A percentile compares a stretch with the other conserved stretches of the same genome.
Evolutionary conservation across 2,329 filamentous ascomycete genomes (phyloP).

Genomic region (Colletotrichum tanaceti): DNA sequence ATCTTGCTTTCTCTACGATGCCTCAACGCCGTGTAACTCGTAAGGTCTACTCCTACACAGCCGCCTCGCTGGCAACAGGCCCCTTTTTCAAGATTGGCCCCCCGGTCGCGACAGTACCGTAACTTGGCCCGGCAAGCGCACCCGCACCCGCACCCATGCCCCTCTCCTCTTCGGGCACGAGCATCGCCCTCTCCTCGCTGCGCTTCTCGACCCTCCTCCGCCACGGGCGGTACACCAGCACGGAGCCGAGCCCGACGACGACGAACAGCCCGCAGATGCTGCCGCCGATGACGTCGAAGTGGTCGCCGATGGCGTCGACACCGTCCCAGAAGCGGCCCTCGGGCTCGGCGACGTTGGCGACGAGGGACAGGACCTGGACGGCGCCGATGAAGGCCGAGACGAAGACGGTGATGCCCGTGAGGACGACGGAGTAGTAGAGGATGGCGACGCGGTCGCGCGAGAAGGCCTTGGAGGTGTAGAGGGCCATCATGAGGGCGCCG

Average conservation of each 20-base stretch:
- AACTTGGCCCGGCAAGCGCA: constrained; percentile 56
- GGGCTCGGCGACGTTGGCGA: constrained; percentile 80
- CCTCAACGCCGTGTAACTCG: no score
- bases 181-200: constrained; percentile 10
- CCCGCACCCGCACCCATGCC: constrained; percentile 24
- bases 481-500: constrained; percentile 92
- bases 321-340: constrained; percentile 90
- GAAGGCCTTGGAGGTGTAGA: constrained; percentile 86
- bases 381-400: constrained; percentile 88
- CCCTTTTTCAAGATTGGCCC: constrained; percentile 9
- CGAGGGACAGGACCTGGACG: constrained; percentile 83
- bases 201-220: constrained; percentile 60
- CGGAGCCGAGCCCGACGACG: constrained; percentile 77
- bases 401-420: constrained; percentile 84
- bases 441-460: constrained; percentile 88
- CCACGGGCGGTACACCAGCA: constrained; percentile 85
- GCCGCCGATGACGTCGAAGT: constrained; percentile 88
- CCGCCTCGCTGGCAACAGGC: constrained; percentile 8
- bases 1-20: no score
- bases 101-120: constrained; percentile 60
- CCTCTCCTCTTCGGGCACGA: constrained; percentile 21
- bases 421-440: constrained; percentile 90
- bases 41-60: background rate
- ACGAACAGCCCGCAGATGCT: constrained; percentile 88
- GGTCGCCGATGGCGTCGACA: constrained; percentile 78